Evolutionary conservation across 2,329 filamentous ascomycete species (phyloP).

Genomic region (Aspergillus ochraceus): DNA sequence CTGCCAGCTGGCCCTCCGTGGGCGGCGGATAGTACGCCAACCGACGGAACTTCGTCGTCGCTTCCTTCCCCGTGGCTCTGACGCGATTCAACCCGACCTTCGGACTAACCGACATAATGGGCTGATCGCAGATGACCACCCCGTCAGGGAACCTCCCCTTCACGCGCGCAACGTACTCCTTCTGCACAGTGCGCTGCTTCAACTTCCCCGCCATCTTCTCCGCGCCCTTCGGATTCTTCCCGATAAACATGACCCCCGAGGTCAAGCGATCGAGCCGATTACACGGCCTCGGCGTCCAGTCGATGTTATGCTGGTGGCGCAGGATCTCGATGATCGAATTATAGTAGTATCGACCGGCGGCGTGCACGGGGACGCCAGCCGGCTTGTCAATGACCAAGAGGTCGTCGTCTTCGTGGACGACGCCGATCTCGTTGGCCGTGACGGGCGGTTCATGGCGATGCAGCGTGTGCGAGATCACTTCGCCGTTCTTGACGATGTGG

Average conservation of each 20-base stretch:
- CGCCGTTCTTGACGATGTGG: slow-evolving; percentile 80
- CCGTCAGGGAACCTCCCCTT: slow-evolving; percentile 89
- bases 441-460: slow-evolving; percentile 96
- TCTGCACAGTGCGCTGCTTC: slow-evolving; percentile 76
- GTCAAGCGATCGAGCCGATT: slow-evolving; percentile 93
- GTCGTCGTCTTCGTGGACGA: slow-evolving; percentile 88
- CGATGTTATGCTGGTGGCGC: slow-evolving; percentile 66
- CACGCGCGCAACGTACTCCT: slow-evolving; percentile 92
- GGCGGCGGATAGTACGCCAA: slow-evolving; percentile 79
- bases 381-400: slow-evolving; percentile 98
- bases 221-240: slow-evolving; percentile 78
- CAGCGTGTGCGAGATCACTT: slow-evolving; percentile 87
- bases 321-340: slow-evolving; percentile 95
- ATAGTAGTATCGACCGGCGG: slow-evolving; percentile 91
- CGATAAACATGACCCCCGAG: slow-evolving; percentile 97
- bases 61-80: slow-evolving; percentile 87
- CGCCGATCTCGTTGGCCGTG: slow-evolving; percentile 72
- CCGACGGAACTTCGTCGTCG: slow-evolving; percentile 86
- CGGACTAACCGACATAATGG: slow-evolving; percentile 89
- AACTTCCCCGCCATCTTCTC: slow-evolving; percentile 77
- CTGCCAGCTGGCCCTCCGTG: slow-evolving; percentile 23
- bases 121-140: slow-evolving; percentile 88
- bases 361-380: slow-evolving; percentile 90
- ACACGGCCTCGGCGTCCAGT: slow-evolving; percentile 69
- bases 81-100: slow-evolving; percentile 93